Conservation (phyloP, 768 basidiomycete species). For the Lactarius sp. region DNA sequence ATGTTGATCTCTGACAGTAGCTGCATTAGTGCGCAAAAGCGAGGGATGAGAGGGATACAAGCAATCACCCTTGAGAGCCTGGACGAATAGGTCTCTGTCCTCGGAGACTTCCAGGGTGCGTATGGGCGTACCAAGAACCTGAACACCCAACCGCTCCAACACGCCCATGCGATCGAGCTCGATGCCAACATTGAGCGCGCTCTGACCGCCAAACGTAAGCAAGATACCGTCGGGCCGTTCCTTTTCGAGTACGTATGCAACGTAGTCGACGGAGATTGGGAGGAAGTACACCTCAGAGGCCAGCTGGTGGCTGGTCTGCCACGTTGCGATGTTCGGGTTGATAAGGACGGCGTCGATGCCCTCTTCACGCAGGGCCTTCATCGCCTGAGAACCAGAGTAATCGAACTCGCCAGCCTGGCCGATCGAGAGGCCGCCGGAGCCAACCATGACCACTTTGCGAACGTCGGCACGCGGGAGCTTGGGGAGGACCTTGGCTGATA, state of each 20-base stretch:
- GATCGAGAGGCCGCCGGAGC: constrained; percentile 92
- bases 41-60: constrained; percentile 50
- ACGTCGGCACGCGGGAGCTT: constrained; percentile 88
- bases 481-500: constrained; percentile 92
- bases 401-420: constrained; percentile 99
- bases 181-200: constrained; percentile 96
- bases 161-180: constrained; percentile 56
- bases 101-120: constrained; percentile 80
- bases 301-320: constrained; percentile 97
- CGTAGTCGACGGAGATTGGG: constrained; percentile 94
- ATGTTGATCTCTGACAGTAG: constrained; percentile 47
- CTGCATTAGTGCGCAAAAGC: constrained; percentile 71
- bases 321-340: constrained; percentile 98
- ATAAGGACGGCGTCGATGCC: constrained; percentile 92
- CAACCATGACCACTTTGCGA: constrained; percentile 92
- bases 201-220: constrained; percentile 97
- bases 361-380: constrained; percentile 95
- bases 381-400: constrained; percentile 97
- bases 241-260: constrained; percentile 97
- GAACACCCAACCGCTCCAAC: constrained; percentile 73
- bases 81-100: constrained; percentile 63
- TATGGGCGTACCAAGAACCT: constrained; percentile 91
- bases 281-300: constrained; percentile 97
- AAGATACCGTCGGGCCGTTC: constrained; percentile 97
- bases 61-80: constrained; percentile 87